phyloP scores from a whole-genome alignment of 2,329 filamentous ascomycete genomes.

The Emergomyces africanus region DNA sequence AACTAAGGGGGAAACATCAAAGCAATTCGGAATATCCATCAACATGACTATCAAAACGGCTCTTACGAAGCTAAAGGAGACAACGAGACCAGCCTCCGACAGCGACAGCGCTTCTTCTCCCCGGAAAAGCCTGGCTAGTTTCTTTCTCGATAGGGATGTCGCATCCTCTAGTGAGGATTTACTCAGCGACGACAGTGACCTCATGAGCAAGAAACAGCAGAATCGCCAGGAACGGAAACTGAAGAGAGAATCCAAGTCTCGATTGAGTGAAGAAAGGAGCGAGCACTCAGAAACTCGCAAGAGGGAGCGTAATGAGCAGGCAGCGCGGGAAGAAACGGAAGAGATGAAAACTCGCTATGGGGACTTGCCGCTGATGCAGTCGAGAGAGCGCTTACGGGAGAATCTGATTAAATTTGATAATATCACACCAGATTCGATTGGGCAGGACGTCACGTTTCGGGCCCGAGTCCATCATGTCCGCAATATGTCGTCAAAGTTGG shows the following conservation, averaged over 20 bases:
- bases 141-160: conserved; percentile 30
- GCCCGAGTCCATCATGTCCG: conserved; percentile 67
- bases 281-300: conserved; percentile 31
- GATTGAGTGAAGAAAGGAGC: conserved; percentile 24
- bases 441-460: conserved; percentile 52
- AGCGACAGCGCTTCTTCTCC: conserved; percentile 19
- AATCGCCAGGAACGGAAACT: conserved; percentile 29
- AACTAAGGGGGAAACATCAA: neutral
- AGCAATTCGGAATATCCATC: conserved; percentile 1
- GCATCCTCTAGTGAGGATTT: conserved; percentile 32
- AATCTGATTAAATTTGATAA: conserved; percentile 38
- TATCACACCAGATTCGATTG: conserved; percentile 40
- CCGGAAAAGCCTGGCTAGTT: conserved; percentile 28
- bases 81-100: conserved; percentile 9
- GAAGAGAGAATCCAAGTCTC: conserved; percentile 21
- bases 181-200: conserved; percentile 20
- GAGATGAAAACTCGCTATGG: conserved; percentile 50
- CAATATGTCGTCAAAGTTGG: conserved; percentile 66
- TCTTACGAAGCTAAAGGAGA: conserved; percentile 28
- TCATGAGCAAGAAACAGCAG: conserved; percentile 34
- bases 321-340: conserved; percentile 41
- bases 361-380: conserved; percentile 45
- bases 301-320: conserved; percentile 31
- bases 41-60: conserved; percentile 38
- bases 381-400: conserved; percentile 38